Conservation (phyloP, 495 filamentous ascomycete genomes). For the Aspergillus olivimuriae region DNA sequence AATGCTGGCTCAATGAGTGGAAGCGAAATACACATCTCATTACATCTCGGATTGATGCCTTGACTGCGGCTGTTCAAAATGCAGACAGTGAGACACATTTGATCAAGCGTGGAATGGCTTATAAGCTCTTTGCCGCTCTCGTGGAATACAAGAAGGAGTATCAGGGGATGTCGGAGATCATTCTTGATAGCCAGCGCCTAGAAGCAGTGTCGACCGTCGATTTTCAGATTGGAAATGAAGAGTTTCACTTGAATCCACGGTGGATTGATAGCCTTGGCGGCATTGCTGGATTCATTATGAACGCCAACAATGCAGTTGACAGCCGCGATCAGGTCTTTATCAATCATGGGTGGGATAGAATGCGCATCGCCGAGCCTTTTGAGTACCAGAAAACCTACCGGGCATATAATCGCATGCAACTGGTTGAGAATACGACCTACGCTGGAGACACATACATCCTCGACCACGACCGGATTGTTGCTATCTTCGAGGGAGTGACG, state of each 20-base stretch:
- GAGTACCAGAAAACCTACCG: slow-evolving; percentile 55
- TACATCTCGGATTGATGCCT: slow-evolving; percentile 41
- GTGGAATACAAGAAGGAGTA: slow-evolving; percentile 62
- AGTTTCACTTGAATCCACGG: slow-evolving; percentile 61
- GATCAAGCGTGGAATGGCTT: slow-evolving; percentile 58
- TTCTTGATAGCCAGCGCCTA: slow-evolving; percentile 59
- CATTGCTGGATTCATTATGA: slow-evolving; percentile 73
- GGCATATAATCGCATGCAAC: slow-evolving; percentile 60
- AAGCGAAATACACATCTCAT: slow-evolving; percentile 52
- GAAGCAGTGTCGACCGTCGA: slow-evolving; percentile 65
- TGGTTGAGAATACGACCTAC: slow-evolving; percentile 31
- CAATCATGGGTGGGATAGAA: slow-evolving; percentile 68
- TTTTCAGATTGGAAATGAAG: slow-evolving; percentile 59
- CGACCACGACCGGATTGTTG: slow-evolving; percentile 50
- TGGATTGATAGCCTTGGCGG: slow-evolving; percentile 63
- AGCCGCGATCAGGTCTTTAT: slow-evolving; percentile 66
- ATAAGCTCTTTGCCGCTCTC: slow-evolving; percentile 65
- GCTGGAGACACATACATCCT: slow-evolving; percentile 47
- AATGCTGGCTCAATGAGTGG: slow-evolving; percentile 39
- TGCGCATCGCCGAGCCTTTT: slow-evolving; percentile 59
- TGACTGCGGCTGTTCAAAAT: no score
- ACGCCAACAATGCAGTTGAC: slow-evolving; percentile 67
- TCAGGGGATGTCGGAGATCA: slow-evolving; percentile 63
- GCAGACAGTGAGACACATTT: slow-evolving; percentile 38
- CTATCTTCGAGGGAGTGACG: slow-evolving; percentile 56